Percentiles rank a stretch among this genome's conserved stretches.
Evolutionary conservation across 2,329 filamentous ascomycete species (phyloP).

Genomic region (Xylariaceae sp.): DNA sequence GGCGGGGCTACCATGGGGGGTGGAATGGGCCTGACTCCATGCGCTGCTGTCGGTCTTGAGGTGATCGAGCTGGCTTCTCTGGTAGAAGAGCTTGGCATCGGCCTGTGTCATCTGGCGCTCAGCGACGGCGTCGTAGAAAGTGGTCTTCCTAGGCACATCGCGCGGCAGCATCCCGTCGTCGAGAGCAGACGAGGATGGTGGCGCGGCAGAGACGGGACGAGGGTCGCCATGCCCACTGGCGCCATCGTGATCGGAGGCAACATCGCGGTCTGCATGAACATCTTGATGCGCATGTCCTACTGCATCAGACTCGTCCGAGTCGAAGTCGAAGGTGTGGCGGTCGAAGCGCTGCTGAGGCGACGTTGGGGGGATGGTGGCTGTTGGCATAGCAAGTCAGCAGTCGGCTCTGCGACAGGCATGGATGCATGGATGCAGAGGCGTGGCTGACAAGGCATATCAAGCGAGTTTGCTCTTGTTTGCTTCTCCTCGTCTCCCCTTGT

Average conservation of each 20-base stretch:
- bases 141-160: constrained; percentile 67
- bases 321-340: constrained; percentile 32
- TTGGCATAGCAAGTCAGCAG: constrained; percentile 13
- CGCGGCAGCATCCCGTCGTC: constrained; percentile 58
- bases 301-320: constrained; percentile 39
- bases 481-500: neutral
- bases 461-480: neutral
- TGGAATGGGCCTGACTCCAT: constrained; percentile 40
- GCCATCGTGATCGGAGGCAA: constrained; percentile 33
- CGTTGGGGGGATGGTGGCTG: constrained; percentile 30
- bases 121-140: constrained; percentile 88
- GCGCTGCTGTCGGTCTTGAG: constrained; percentile 36
- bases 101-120: constrained; percentile 94
- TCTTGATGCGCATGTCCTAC: constrained; percentile 19
- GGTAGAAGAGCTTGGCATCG: constrained; percentile 95
- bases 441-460: constrained; percentile 16
- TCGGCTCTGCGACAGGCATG: neutral
- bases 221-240: constrained; percentile 12
- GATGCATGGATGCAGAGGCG: constrained; percentile 1
- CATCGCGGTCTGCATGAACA: neutral
- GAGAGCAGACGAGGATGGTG: constrained; percentile 27
- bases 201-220: constrained; percentile 26
- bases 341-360: constrained; percentile 33
- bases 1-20: constrained; percentile 46
- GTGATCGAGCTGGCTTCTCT: constrained; percentile 71